Conservation (phyloP, 495 filamentous ascomycete species). For the Daldinia concentrica region DNA sequence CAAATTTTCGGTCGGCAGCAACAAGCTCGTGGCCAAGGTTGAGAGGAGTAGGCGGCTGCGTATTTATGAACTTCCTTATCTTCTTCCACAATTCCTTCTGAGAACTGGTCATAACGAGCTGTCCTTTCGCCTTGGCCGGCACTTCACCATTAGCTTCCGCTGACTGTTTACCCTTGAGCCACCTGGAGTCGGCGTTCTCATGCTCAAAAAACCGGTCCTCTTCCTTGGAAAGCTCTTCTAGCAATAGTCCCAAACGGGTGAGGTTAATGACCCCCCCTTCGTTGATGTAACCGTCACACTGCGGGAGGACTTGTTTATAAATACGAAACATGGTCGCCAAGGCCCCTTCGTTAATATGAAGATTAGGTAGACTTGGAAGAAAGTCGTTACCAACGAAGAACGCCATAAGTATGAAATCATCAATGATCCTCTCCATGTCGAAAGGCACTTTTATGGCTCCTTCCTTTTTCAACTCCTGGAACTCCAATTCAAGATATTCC, state of each 20-base stretch:
- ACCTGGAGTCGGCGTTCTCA: slow-evolving; percentile 86
- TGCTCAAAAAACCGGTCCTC: slow-evolving; percentile 92
- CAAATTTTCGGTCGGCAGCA: slow-evolving; percentile 89
- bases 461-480: slow-evolving; percentile 88
- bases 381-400: slow-evolving; percentile 99
- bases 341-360: slow-evolving; percentile 99
- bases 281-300: slow-evolving; percentile 95
- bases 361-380: slow-evolving; percentile 91
- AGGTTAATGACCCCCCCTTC: slow-evolving; percentile 91
- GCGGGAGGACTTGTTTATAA: slow-evolving; percentile 90
- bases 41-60: slow-evolving; percentile 62
- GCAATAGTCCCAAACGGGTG: slow-evolving; percentile 75
- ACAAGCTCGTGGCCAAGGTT: slow-evolving; percentile 79
- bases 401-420: slow-evolving; percentile 99
- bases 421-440: slow-evolving; percentile 96
- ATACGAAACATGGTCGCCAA: slow-evolving; percentile 95
- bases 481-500: slow-evolving; percentile 96
- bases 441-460: slow-evolving; percentile 79
- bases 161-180: slow-evolving; percentile 87
- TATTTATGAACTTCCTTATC: slow-evolving; percentile 82
- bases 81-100: slow-evolving; percentile 83
- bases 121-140: slow-evolving; percentile 69
- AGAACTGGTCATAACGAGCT: slow-evolving; percentile 76
- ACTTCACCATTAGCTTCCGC: slow-evolving; percentile 61
- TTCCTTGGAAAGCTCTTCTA: slow-evolving; percentile 81